phyloP scores from a whole-genome alignment of 495 filamentous ascomycete species.

The Penicillium mononematosum region DNA sequence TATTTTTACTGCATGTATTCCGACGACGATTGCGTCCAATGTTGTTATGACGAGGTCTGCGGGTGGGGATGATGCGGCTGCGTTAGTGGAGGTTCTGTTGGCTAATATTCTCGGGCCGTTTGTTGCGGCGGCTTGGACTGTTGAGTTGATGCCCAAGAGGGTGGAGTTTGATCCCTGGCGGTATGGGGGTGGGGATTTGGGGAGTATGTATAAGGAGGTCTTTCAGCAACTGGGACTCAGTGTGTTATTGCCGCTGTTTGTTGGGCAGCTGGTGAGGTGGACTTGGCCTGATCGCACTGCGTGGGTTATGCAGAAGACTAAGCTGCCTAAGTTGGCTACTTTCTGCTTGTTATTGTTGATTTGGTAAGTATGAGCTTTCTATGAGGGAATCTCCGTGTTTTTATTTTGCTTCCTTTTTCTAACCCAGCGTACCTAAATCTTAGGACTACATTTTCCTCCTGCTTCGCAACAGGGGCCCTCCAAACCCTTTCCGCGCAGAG shows the following conservation, averaged over 20 bases:
- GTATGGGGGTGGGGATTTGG: constrained; percentile 43
- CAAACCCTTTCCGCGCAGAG: constrained; percentile 45
- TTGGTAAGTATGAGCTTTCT: constrained; percentile 39
- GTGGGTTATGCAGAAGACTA: constrained; percentile 42
- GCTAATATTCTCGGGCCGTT: constrained; percentile 56
- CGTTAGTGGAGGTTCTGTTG: constrained; percentile 53
- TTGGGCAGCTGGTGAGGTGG: constrained; percentile 51
- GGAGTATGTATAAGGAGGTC: constrained; percentile 51
- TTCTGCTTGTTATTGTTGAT: constrained; percentile 49
- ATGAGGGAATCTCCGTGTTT: not conserved
- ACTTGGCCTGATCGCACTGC: constrained; percentile 44
- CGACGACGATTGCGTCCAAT: constrained; percentile 58
- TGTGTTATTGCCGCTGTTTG: constrained; percentile 47
- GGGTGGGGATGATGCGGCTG: constrained; percentile 55
- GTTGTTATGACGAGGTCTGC: constrained; percentile 57
- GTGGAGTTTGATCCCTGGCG: constrained; percentile 46
- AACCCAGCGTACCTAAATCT: not conserved
- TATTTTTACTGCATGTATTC: constrained; percentile 55
- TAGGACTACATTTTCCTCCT: constrained; percentile 55
- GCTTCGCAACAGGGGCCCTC: constrained; percentile 53
- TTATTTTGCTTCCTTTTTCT: not conserved
- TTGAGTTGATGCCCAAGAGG: constrained; percentile 45
- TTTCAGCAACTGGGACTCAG: constrained; percentile 53
- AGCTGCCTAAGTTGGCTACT: constrained; percentile 45
- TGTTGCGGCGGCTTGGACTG: constrained; percentile 51